A percentile compares a stretch with the other conserved stretches of the same genome.
Conservation (phyloP, 345 rosid species). For the Sapria himalayana region DNA sequence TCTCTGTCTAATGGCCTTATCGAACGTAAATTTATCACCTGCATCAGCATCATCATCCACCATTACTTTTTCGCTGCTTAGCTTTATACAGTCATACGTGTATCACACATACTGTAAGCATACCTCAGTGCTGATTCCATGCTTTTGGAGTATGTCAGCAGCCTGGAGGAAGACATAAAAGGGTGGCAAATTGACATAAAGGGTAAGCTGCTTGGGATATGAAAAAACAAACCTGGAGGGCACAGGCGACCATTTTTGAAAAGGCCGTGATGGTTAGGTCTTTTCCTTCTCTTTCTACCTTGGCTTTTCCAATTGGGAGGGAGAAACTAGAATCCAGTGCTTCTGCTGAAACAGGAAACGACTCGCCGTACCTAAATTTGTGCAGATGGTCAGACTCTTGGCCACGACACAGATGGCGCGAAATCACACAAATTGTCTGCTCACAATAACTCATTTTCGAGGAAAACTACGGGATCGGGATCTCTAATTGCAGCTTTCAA, state of each 20-base stretch:
- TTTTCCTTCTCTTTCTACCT: slow-evolving; percentile 89
- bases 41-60: slow-evolving; percentile 3
- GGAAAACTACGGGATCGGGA: slow-evolving; percentile 90
- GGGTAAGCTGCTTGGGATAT: background rate
- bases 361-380: slow-evolving; percentile 80
- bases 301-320: slow-evolving; percentile 89
- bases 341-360: slow-evolving; percentile 77
- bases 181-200: too few species aligned
- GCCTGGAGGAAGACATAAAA: too few species aligned
- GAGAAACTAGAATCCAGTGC: slow-evolving; percentile 81
- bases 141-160: slow-evolving; percentile 65
- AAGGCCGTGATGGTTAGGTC: slow-evolving; percentile 71
- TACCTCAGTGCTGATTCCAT: slow-evolving; percentile 87
- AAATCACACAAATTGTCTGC: slow-evolving; percentile 15
- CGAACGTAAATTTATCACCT: slow-evolving; percentile 80
- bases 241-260: slow-evolving; percentile 71
- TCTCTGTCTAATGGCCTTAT: slow-evolving; percentile 77
- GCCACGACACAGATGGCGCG: too few species aligned
- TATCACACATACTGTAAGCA: too few species aligned
- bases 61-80: too few species aligned
- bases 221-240: slow-evolving; percentile 46
- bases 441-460: slow-evolving; percentile 84
- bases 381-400: too few species aligned
- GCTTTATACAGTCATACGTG: too few species aligned
- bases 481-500: slow-evolving; percentile 92